Conservation (phyloP, 2,329 filamentous ascomycete genomes). For the Diaporthe citrichinensis region DNA sequence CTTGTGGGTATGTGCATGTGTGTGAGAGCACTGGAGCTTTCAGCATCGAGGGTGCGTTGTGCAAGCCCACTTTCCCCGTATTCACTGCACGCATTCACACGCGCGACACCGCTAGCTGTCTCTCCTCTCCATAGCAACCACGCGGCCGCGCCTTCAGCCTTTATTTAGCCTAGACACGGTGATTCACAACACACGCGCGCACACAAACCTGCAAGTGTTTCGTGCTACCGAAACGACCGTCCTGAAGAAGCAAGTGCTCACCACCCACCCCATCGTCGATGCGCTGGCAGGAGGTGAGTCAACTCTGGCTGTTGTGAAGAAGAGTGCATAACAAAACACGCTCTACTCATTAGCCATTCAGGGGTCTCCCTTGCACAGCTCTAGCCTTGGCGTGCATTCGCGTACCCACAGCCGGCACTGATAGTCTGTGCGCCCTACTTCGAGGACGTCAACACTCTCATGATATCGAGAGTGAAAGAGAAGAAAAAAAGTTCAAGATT, state of each 20-base stretch:
- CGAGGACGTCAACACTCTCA: not conserved
- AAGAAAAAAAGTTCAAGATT: not conserved
- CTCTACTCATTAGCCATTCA: slow-evolving; percentile 5
- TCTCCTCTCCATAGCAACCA: slow-evolving; percentile 32
- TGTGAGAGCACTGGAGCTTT: not conserved
- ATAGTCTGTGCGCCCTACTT: not conserved
- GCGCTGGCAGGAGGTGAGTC: slow-evolving; percentile 26
- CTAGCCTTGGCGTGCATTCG: not conserved
- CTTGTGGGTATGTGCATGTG: not conserved
- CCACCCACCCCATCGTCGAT: slow-evolving; percentile 16
- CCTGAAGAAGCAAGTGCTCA: slow-evolving; percentile 22
- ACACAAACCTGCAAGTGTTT: not conserved
- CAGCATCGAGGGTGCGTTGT: not conserved
- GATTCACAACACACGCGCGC: not conserved
- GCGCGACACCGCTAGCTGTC: not conserved
- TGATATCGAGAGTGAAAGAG: not conserved
- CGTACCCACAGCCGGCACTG: not conserved
- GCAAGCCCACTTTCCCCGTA: slow-evolving; percentile 7
- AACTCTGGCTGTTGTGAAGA: not conserved
- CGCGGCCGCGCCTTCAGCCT: not conserved
- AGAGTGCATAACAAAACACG: slow-evolving; percentile 24
- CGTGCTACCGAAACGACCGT: not conserved
- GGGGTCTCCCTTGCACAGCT: not conserved
- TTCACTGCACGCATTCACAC: not conserved
- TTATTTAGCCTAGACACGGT: not conserved